phyloP scores from a whole-genome alignment of 495 filamentous ascomycete species.

The Daldinia vernicosa region DNA sequence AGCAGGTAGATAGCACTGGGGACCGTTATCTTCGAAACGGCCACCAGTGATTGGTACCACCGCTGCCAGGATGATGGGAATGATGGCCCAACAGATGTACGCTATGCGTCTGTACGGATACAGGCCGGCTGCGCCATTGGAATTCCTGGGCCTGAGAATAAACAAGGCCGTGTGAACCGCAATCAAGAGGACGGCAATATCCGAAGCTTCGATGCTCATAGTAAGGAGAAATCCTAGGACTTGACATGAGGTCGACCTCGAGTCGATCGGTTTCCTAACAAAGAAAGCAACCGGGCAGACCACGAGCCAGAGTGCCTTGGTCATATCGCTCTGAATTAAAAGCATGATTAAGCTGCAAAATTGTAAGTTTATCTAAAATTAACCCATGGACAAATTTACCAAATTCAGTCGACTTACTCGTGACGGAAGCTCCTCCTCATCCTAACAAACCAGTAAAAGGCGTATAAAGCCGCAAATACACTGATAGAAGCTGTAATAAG shows the following conservation, averaged over 20 bases:
- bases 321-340: constrained; percentile 72
- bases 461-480: constrained; percentile 57
- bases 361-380: constrained; percentile 35
- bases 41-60: constrained; percentile 69
- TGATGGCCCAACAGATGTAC: constrained; percentile 62
- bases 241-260: constrained; percentile 69
- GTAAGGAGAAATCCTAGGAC: constrained; percentile 71
- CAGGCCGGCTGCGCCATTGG: constrained; percentile 59
- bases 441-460: constrained; percentile 76
- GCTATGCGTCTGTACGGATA: constrained; percentile 69
- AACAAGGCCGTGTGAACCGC: constrained; percentile 74
- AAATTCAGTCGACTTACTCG: constrained; percentile 61
- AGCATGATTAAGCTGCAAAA: constrained; percentile 70
- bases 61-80: constrained; percentile 66
- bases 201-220: constrained; percentile 71
- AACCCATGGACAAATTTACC: background rate
- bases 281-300: constrained; percentile 66
- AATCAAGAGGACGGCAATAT: constrained; percentile 74
- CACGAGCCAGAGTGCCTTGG: constrained; percentile 72
- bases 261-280: constrained; percentile 56
- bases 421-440: constrained; percentile 80
- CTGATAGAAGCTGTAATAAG: constrained; percentile 58
- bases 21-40: constrained; percentile 65
- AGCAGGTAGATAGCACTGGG: constrained; percentile 73
- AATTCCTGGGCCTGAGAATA: constrained; percentile 64